Evolutionary conservation across 176 grass and related monocot species (phyloP), one percentile per base, ranked within the genome.

Genomic region (Carex myosuroides): DNA sequence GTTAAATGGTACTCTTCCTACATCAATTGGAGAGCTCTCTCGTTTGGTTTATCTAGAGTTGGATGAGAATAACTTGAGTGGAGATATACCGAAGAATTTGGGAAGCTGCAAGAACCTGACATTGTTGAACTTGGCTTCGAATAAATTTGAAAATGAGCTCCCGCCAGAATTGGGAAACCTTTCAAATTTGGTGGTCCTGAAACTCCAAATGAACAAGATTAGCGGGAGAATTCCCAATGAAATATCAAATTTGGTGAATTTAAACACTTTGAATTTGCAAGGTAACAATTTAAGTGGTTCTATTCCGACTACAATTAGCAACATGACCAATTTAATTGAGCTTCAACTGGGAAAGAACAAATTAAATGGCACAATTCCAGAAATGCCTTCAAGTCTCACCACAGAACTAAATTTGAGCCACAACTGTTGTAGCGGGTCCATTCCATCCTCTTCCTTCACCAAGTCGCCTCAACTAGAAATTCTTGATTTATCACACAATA

Each of bases 401-500:
- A 64, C 91, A 33, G 18, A 79, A 60, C 87, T 98, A 35, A 89
- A 98, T 88, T 90, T 98, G 64, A 93, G 91, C 12, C 72, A 90
- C 21, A 98, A 98, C 39, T 0, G 5, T 35, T 80, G 94, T 8
- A 80, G 1, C 5, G 95, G 95, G 0, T 2, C 8, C 58, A 86
- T 98, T 84, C 91, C 18, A 53, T 64, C 89, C 44, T 75, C 82
- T 18, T 60, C 29, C 58, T 50, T 95, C 6, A 18, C 0, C 2
- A 11, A 0, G 0, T 70, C 91, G 3, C 0, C 0, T 16, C 33
- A 79, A 1, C 54, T 95, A 56, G 88, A 98, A 80, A 35, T 92
- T 41, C 89, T 98, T 89, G 92, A 98, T 90, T 93, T 98, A 81
- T 98, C 95, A 48, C 21, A 91, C 88, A 98, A 98, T 18, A 2